Evolutionary conservation across 805 yeast species (phyloP).

Genomic region (Saturnispora sanitii): DNA sequence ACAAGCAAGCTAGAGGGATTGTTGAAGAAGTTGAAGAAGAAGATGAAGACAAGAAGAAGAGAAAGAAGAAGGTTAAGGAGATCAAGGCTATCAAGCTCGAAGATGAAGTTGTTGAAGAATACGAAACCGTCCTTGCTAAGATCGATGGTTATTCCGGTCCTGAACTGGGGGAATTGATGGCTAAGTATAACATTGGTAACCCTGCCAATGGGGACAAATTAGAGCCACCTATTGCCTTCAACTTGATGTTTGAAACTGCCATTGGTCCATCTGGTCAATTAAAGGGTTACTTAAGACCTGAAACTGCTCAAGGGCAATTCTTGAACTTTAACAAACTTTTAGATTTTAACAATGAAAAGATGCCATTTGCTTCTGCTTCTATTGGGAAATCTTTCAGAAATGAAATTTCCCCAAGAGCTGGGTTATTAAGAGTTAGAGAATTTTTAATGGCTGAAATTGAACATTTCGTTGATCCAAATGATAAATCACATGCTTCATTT

Average conservation of each 20-base stretch:
- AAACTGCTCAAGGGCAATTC: slow-evolving; percentile 99
- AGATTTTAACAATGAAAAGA: slow-evolving; percentile 88
- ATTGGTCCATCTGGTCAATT: slow-evolving; percentile 97
- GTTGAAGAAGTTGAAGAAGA: slow-evolving; percentile 57
- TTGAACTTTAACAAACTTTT: slow-evolving; percentile 87
- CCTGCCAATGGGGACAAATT: slow-evolving; percentile 83
- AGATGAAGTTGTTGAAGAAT: slow-evolving; percentile 68
- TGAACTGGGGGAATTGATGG: slow-evolving; percentile 82
- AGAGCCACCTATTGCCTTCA: slow-evolving; percentile 90
- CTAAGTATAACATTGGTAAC: slow-evolving; percentile 73
- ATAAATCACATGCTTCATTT: slow-evolving; percentile 78
- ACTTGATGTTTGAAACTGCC: slow-evolving; percentile 97
- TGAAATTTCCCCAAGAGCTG: slow-evolving; percentile 97
- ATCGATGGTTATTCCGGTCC: slow-evolving; percentile 94
- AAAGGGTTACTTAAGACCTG: slow-evolving; percentile 95
- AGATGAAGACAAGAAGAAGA: slow-evolving; percentile 71
- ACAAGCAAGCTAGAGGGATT: slow-evolving; percentile 91
- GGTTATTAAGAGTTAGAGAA: slow-evolving; percentile 95
- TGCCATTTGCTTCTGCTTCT: slow-evolving; percentile 99
- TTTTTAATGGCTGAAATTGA: slow-evolving; percentile 99
- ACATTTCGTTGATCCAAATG: slow-evolving; percentile 90
- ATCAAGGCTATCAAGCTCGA: slow-evolving; percentile 81
- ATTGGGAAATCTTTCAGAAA: slow-evolving; percentile 98
- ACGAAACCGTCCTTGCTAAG: slow-evolving; percentile 79
- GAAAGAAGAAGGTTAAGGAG: slow-evolving; percentile 94